Conservation (phyloP, 2,329 filamentous ascomycete genomes). For the Epichloe hybrida region DNA sequence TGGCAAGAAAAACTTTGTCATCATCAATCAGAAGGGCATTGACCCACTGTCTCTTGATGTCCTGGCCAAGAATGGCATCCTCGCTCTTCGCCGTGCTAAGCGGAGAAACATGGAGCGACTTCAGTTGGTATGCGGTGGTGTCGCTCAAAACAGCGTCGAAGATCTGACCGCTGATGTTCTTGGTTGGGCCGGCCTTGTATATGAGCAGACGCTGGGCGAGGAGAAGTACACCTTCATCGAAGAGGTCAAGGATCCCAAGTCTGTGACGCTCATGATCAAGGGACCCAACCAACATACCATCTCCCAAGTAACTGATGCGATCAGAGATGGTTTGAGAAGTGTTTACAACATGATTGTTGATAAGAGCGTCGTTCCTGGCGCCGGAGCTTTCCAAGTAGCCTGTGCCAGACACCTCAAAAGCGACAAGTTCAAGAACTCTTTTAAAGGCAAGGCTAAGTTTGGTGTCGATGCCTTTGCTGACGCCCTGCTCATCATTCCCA, state of each 20-base stretch:
- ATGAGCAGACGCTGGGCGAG: conserved; percentile 94
- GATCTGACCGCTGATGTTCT: conserved; percentile 78
- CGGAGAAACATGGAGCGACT: conserved; percentile 97
- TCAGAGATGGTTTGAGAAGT: conserved; percentile 84
- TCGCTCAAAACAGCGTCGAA: conserved; percentile 90
- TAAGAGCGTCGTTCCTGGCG: conserved; percentile 84
- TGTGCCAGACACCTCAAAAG: conserved; percentile 78
- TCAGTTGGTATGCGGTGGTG: conserved; percentile 85
- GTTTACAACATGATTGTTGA: conserved; percentile 99
- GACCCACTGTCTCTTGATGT: conserved; percentile 93
- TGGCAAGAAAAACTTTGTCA: conserved; percentile 86
- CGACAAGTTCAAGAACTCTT: conserved; percentile 72
- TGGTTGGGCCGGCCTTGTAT: conserved; percentile 91
- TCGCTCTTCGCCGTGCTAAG: conserved; percentile 89
- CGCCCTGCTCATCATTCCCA: conserved; percentile 87
- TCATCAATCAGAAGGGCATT: conserved; percentile 99
- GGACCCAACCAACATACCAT: conserved; percentile 96
- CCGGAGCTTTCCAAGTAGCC: conserved; percentile 89
- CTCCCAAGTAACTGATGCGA: conserved; percentile 89
- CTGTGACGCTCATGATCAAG: conserved; percentile 94
- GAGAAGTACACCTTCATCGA: conserved; percentile 99
- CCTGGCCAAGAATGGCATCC: conserved; percentile 93
- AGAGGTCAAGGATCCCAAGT: conserved; percentile 97
- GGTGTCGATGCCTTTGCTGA: conserved; percentile 92
- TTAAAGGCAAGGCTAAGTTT: conserved; percentile 97